Conservation (phyloP, 2,329 filamentous ascomycete species). For the Acephala macrosclerotiorum region DNA sequence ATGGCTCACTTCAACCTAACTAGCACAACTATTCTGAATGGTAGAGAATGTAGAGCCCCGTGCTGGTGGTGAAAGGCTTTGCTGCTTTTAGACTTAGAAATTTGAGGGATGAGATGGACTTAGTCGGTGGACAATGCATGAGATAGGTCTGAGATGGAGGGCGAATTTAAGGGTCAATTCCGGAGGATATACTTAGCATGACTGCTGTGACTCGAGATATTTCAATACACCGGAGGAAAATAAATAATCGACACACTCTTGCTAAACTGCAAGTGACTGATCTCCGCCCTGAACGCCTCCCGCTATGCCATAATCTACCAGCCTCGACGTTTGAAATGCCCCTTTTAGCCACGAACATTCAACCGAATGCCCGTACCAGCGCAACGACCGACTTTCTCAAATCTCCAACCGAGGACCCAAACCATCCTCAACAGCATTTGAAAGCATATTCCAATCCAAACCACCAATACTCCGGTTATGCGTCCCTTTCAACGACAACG, state of each 20-base stretch:
- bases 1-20: too few relatives aligned
- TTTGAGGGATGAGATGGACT: too few relatives aligned
- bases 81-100: too few relatives aligned
- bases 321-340: background rate
- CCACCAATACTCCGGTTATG: constrained; percentile 36
- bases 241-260: background rate
- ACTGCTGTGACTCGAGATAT: background rate
- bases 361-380: constrained; percentile 7
- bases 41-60: too few relatives aligned
- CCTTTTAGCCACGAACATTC: background rate
- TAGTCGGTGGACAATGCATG: too few relatives aligned
- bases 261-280: background rate
- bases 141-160: too few relatives aligned
- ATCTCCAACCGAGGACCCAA: constrained; percentile 37
- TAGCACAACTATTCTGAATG: too few relatives aligned
- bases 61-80: too few relatives aligned
- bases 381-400: constrained; percentile 18
- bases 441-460: constrained; percentile 41
- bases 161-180: too few relatives aligned
- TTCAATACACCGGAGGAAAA: background rate
- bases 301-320: background rate
- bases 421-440: constrained; percentile 40
- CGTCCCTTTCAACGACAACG: constrained; percentile 51
- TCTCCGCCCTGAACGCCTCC: background rate
- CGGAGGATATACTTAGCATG: background rate